phyloP scores from a whole-genome alignment of 495 filamentous ascomycete genomes.

The Tuber borchii region DNA sequence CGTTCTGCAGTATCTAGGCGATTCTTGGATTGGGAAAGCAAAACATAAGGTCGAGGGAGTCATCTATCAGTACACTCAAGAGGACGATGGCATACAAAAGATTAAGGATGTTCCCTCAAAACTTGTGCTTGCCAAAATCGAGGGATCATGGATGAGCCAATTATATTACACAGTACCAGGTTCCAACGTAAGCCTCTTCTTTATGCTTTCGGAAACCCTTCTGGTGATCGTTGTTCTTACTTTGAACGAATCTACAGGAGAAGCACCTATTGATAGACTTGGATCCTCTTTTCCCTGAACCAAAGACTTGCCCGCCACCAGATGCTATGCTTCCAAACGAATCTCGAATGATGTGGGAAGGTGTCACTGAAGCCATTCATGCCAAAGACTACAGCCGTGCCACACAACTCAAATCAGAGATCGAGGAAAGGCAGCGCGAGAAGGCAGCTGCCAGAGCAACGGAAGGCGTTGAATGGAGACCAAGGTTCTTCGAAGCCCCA shows the following conservation, averaged over 20 bases:
- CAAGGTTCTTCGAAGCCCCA: conserved; percentile 66
- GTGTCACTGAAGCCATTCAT: conserved; percentile 79
- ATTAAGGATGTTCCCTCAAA: conserved; percentile 79
- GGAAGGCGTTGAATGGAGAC: conserved; percentile 63
- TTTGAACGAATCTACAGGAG: conserved; percentile 46
- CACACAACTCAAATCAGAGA: conserved; percentile 77
- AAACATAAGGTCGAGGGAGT: conserved; percentile 89
- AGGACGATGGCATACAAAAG: conserved; percentile 65
- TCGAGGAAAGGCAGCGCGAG: conserved; percentile 82
- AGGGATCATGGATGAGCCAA: conserved; percentile 74
- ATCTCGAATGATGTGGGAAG: conserved; percentile 78
- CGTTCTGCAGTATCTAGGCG: conserved; percentile 86
- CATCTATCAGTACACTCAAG: conserved; percentile 73
- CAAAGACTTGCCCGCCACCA: conserved; percentile 69
- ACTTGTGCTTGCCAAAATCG: conserved; percentile 74
- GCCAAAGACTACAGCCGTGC: conserved; percentile 76
- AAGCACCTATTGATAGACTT: conserved; percentile 76
- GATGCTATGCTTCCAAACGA: conserved; percentile 80
- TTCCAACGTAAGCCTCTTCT: conserved; percentile 43
- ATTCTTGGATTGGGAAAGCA: conserved; percentile 85
- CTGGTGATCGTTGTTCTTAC: conserved; percentile 6
- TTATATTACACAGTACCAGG: conserved; percentile 58
- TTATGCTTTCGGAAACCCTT: neutral
- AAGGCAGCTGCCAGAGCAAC: conserved; percentile 71
- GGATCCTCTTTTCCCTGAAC: conserved; percentile 63